These are phyloP conservation scores for Wallacemonas collosoma DNA, from an alignment of 208 protist species.

Conservation along the genomic window DNA sequence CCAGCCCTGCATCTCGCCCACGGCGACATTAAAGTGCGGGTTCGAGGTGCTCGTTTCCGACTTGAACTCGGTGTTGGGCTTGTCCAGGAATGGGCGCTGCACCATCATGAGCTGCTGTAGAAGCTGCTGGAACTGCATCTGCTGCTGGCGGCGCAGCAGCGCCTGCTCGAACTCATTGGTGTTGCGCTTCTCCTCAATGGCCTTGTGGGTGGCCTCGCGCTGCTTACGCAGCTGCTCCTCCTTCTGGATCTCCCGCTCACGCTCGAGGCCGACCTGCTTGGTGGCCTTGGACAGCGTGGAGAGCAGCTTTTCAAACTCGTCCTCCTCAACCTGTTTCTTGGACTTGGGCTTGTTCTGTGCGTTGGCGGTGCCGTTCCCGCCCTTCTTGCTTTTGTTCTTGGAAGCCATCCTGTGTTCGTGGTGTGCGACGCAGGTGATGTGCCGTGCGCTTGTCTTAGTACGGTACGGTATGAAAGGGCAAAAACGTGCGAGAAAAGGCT, in stretches of 20 bases:
- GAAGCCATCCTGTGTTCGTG: constrained; percentile 27
- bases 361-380: constrained; percentile 10
- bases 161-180: constrained; percentile 48
- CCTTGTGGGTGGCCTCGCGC: constrained; percentile 42
- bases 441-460: neutral
- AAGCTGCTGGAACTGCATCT: constrained; percentile 70
- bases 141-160: constrained; percentile 56
- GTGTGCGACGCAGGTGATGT: neutral
- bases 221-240: constrained; percentile 46
- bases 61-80: constrained; percentile 73
- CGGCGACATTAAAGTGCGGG: constrained; percentile 70
- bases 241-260: constrained; percentile 29
- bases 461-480: neutral
- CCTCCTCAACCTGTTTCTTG: constrained; percentile 57
- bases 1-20: constrained; percentile 89
- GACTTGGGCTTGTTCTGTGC: constrained; percentile 27
- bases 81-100: constrained; percentile 57
- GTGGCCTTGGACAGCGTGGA: constrained; percentile 69
- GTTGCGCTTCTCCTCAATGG: constrained; percentile 39
- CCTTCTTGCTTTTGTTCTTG: constrained; percentile 29
- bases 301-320: constrained; percentile 76
- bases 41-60: constrained; percentile 47
- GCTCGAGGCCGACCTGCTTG: constrained; percentile 42
- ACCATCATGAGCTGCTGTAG: constrained; percentile 56
- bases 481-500: neutral